phyloP scores from a whole-genome alignment of 106 monocot genomes.

The Agapanthus africanus region DNA sequence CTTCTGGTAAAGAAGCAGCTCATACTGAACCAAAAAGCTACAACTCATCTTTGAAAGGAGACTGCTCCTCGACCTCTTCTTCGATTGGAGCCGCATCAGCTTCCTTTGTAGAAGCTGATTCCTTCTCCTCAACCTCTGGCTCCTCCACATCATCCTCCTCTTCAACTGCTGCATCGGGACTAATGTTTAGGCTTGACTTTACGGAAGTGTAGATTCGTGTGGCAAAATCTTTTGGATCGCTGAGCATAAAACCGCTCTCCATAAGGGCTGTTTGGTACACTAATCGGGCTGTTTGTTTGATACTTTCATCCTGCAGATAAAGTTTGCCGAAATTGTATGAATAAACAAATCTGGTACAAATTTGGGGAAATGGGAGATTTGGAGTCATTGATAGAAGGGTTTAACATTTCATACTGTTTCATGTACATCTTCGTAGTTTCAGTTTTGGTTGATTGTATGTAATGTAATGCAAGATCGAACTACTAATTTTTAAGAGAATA shows the following conservation, averaged over 20 bases:
- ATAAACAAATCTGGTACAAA: too few relatives aligned
- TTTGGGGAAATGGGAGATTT: too few relatives aligned
- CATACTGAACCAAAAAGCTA: too few relatives aligned
- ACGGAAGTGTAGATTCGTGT: slow-evolving; percentile 72
- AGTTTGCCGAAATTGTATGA: too few relatives aligned
- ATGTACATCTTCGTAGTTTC: too few relatives aligned
- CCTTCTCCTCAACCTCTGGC: slow-evolving; percentile 23
- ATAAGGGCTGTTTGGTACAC: slow-evolving; percentile 93
- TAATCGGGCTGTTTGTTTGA: slow-evolving; percentile 78
- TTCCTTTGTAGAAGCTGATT: slow-evolving; percentile 13
- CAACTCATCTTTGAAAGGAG: slow-evolving; percentile 58
- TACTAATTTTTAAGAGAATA: too few relatives aligned
- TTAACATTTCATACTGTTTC: too few relatives aligned
- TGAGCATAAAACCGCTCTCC: slow-evolving; percentile 89
- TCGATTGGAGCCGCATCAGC: slow-evolving; percentile 21
- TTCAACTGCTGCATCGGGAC: slow-evolving; percentile 62
- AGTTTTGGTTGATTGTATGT: too few relatives aligned
- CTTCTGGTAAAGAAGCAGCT: too few relatives aligned
- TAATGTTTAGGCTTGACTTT: slow-evolving; percentile 64
- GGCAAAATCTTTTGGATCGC: slow-evolving; percentile 88
- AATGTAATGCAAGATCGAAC: too few relatives aligned
- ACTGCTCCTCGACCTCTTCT: slow-evolving; percentile 18
- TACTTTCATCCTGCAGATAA: slow-evolving; percentile 55
- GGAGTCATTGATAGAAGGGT: too few relatives aligned
- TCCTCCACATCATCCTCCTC: slow-evolving; percentile 76